Percentiles rank a stretch among this genome's conserved stretches.
phyloP scores from a whole-genome alignment of 2,329 filamentous ascomycete species.

The Simplicillium aogashimaense region DNA sequence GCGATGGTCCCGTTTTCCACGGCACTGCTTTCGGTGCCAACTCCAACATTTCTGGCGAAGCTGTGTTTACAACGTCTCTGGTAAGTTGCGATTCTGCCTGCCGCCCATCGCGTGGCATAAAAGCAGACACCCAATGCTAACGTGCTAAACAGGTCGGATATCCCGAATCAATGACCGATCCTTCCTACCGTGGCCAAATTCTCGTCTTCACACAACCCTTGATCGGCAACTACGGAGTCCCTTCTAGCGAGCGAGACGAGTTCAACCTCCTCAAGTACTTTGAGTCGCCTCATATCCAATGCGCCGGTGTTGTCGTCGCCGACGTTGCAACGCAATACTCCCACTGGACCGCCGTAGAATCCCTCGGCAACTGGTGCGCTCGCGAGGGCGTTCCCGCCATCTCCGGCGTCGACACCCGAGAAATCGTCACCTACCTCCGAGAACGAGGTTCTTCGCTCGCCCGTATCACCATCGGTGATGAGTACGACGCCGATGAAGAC shows the following conservation, averaged over 20 bases:
- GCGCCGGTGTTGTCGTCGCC: constrained; percentile 88
- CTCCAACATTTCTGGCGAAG: constrained; percentile 93
- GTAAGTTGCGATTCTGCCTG: no score
- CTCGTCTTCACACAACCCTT: constrained; percentile 96
- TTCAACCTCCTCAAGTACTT: constrained; percentile 94
- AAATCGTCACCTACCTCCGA: constrained; percentile 88
- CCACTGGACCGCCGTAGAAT: constrained; percentile 98
- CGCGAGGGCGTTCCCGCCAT: constrained; percentile 94
- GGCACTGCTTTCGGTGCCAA: constrained; percentile 96
- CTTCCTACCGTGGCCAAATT: constrained; percentile 87
- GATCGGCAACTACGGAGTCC: constrained; percentile 98
- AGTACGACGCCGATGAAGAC: constrained; percentile 97
- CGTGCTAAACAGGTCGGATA: constrained; percentile 58
- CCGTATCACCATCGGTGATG: constrained; percentile 87
- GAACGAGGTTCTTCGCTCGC: constrained; percentile 96
- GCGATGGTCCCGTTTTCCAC: constrained; percentile 89
- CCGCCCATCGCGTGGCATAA: no score
- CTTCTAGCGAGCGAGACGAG: constrained; percentile 73
- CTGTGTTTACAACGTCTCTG: constrained; percentile 95
- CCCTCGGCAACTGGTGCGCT: constrained; percentile 86
- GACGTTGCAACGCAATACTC: constrained; percentile 92
- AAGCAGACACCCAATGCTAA: no score
- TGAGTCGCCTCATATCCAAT: constrained; percentile 95
- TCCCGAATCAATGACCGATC: constrained; percentile 87
- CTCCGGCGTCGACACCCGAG: constrained; percentile 92